Percentiles rank a stretch among this genome's conserved stretches.
phyloP scores from a whole-genome alignment of 441 rosid genomes.

The Euphorbia schlechtendalii region DNA sequence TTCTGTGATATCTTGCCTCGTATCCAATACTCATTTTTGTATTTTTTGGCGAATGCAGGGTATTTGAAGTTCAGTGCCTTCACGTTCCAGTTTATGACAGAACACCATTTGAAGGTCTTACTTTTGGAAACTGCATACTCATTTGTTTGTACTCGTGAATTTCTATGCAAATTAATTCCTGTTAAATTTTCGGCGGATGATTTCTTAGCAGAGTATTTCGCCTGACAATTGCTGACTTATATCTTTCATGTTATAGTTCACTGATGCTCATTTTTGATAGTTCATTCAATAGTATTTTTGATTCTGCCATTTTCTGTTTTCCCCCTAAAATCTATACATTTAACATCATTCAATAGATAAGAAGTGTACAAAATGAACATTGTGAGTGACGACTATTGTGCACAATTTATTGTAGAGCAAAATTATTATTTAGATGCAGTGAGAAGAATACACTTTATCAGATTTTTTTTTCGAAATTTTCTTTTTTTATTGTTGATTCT shows the following conservation, averaged over 20 bases:
- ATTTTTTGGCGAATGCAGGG: slow-evolving; percentile 44
- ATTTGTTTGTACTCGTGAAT: slow-evolving; percentile 5
- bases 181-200: background rate
- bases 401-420: background rate
- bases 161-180: background rate
- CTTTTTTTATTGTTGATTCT: background rate
- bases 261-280: background rate
- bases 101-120: slow-evolving; percentile 74
- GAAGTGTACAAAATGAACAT: background rate
- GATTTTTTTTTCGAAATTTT: background rate
- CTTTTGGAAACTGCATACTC: slow-evolving; percentile 15
- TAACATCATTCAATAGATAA: background rate
- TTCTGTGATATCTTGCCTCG: background rate
- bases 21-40: background rate
- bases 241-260: background rate
- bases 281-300: background rate
- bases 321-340: background rate
- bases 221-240: background rate
- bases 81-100: slow-evolving; percentile 78
- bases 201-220: background rate
- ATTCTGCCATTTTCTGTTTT: background rate
- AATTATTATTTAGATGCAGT: background rate
- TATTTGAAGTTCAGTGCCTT: slow-evolving; percentile 77
- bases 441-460: too few species aligned
- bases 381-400: background rate